Evolutionary conservation across 768 basidiomycete species (phyloP), one percentile per base, ranked within the genome.

Genomic region (Boletus patriciae): DNA sequence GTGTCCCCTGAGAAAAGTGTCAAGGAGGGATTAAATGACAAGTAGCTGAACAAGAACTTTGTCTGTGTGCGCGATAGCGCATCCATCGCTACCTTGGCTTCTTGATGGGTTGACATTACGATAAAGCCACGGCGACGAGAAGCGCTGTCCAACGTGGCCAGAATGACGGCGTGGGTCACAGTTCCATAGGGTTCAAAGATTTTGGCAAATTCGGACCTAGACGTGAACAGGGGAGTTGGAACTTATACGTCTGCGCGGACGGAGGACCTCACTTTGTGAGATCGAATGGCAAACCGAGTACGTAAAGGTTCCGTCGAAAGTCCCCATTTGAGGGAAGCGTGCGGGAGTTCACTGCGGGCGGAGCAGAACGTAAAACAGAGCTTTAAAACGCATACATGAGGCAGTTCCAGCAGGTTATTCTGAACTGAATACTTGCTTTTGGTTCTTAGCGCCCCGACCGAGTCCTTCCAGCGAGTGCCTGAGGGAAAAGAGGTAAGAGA

Each of bases 71-170:
- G 83, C 25, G 87, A 87, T 41, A 91, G 68, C 8, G 76, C 74
- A 18, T 78, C 73, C 84, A 92, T 89, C 0, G 87, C 90, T 29
- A 68, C 64, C 64, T 78, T 85, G 3, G 91, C 90, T 68, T 91
- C 87, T 45, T 82, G 81, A 60, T 92, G 83, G 23, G 75, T 75
- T 18, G 83, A 83, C 89, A 92, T 92, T 23, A 92, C 90, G 31
- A 92, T 77, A 67, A 92, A 92, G 3, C 90, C 90, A 38, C 90
- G 87, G 47, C 90, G 83, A 50, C 90, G 83, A 37, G 90, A 92
- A 41, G 89, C 85, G 62, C 88, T 90, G 64, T 92, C 90, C 38
- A 91, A 83, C 6, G 91, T 92, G 3, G 90, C 91, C 19, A 92
- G 78, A 49, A 92, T 90, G 23, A 92, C 90, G 21, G 84, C 86